These are phyloP conservation scores for Talaromyces marneffei DNA, from an alignment of 2,329 filamentous ascomycete species.

Conservation along the genomic window DNA sequence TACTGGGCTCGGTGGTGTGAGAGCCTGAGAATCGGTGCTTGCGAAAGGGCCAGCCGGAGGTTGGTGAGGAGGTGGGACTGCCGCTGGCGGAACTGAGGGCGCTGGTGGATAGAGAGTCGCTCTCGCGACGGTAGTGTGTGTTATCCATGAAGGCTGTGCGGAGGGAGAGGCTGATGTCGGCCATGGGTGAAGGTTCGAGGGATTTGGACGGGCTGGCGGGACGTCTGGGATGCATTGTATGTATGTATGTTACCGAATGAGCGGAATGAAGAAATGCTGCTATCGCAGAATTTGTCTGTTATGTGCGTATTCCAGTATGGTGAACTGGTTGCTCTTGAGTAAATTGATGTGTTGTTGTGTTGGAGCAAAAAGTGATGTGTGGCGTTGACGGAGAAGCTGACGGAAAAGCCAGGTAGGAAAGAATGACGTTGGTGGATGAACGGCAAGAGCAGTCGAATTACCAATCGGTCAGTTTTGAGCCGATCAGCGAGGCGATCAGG, in stretches of 20 bases:
- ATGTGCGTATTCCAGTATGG: background rate
- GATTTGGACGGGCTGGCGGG: conserved; percentile 7
- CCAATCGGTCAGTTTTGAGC: background rate
- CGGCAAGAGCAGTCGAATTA: background rate
- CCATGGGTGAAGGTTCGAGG: conserved; percentile 22
- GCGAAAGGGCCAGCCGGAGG: conserved; percentile 24
- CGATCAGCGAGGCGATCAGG: background rate
- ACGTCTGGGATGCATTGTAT: conserved; percentile 15
- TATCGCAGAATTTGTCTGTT: too few species aligned
- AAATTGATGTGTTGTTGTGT: background rate
- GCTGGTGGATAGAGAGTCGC: conserved; percentile 22
- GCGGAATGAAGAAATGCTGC: background rate
- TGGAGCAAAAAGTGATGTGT: background rate
- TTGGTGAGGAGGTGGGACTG: conserved; percentile 28
- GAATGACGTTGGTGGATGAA: background rate
- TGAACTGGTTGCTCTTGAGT: too few species aligned
- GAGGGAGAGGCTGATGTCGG: conserved; percentile 28
- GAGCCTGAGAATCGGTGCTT: conserved; percentile 22
- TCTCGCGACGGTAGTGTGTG: conserved; percentile 18
- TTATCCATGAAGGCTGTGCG: conserved; percentile 27
- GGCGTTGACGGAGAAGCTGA: too few species aligned
- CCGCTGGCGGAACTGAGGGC: conserved; percentile 27
- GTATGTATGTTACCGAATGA: too few species aligned
- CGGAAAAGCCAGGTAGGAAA: background rate
- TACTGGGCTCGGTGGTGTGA: conserved; percentile 19